These are phyloP conservation scores for Hypoxylon rubiginosum DNA, from an alignment of 2,329 filamentous ascomycete species.

Conservation along the genomic window DNA sequence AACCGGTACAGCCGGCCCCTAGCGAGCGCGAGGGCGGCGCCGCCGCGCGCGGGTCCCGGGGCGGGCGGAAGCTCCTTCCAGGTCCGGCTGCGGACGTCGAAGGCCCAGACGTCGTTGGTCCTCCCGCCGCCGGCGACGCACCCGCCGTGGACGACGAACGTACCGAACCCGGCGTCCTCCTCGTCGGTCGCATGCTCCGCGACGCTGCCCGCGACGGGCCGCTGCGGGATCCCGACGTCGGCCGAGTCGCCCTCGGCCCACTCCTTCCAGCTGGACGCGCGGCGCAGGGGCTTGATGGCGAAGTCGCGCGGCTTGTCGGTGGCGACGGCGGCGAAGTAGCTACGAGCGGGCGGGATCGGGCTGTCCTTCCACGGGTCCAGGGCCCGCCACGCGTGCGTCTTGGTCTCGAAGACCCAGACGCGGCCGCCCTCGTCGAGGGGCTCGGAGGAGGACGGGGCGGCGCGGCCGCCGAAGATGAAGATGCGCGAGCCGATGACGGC, in stretches of 20 bases:
- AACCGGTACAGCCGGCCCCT: constrained; percentile 79
- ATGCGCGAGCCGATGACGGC: constrained; percentile 77
- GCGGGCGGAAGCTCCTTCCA: constrained; percentile 79
- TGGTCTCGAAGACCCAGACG: constrained; percentile 82
- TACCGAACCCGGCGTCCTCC: constrained; percentile 73
- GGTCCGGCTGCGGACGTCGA: constrained; percentile 71
- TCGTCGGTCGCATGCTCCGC: constrained; percentile 71
- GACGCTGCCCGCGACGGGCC: constrained; percentile 69
- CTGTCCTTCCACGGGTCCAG: constrained; percentile 68
- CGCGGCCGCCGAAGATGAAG: constrained; percentile 84
- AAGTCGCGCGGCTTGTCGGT: constrained; percentile 70
- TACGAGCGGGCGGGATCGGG: constrained; percentile 73
- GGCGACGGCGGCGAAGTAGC: constrained; percentile 75
- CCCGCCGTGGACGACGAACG: constrained; percentile 82
- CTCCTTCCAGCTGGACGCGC: constrained; percentile 64
- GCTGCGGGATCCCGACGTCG: constrained; percentile 70
- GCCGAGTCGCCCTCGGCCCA: constrained; percentile 69
- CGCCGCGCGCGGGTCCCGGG: constrained; percentile 75
- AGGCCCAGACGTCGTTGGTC: constrained; percentile 80
- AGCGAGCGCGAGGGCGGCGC: constrained; percentile 74
- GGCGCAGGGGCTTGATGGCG: constrained; percentile 51
- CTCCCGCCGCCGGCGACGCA: constrained; percentile 74
- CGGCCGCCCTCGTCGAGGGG: constrained; percentile 80
- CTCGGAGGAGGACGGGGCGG: constrained; percentile 66
- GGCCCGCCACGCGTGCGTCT: constrained; percentile 72